phyloP scores from a whole-genome alignment of 139 green algal species.

The Coelastrella sp. region DNA sequence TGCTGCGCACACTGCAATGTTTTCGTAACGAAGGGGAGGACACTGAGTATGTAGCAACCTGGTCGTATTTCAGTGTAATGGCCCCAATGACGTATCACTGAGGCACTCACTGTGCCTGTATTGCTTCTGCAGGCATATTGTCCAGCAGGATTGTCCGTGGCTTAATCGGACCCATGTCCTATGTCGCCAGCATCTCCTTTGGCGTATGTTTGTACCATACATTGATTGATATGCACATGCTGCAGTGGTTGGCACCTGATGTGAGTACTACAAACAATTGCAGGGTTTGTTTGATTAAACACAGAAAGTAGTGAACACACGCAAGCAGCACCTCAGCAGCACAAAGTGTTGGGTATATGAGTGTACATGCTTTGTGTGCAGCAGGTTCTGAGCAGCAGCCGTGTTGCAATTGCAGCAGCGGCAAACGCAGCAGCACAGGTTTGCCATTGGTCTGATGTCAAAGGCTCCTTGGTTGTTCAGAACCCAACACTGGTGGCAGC shows the following conservation, averaged over 20 bases:
- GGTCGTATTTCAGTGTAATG: background rate
- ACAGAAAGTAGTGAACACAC: background rate
- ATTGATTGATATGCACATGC: background rate
- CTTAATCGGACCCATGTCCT: constrained; percentile 23
- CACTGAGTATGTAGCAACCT: background rate
- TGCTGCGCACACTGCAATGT: no score
- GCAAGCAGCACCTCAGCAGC: background rate
- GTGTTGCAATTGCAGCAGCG: no score
- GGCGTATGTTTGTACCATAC: constrained; percentile 30
- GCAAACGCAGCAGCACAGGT: background rate
- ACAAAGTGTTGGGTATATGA: background rate
- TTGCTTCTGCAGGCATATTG: constrained; percentile 28
- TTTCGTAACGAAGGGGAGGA: no score
- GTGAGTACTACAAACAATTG: background rate
- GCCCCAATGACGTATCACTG: background rate
- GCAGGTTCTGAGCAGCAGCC: background rate
- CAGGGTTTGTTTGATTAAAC: background rate
- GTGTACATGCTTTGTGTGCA: background rate
- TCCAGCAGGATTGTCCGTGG: constrained; percentile 36
- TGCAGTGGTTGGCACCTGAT: constrained; percentile 11
- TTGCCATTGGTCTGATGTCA: background rate
- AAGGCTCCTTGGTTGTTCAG: no score
- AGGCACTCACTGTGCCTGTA: background rate
- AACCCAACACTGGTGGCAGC: no score
- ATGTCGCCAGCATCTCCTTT: constrained; percentile 17